phyloP scores from a whole-genome alignment of 106 monocot genomes.

The Dendrobium officinale region DNA sequence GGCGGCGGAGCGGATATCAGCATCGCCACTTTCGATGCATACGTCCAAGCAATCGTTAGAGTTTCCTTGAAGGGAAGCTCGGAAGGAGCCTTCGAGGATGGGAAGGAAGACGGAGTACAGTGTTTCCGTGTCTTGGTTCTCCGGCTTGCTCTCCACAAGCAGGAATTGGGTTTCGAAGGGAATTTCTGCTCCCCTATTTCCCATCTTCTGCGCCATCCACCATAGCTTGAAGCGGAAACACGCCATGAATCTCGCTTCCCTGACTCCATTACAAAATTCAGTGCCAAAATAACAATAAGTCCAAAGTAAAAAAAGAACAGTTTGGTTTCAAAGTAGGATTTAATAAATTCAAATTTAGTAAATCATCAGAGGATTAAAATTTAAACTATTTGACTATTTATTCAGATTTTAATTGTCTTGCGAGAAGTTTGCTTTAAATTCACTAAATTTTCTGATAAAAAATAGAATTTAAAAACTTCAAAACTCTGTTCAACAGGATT shows the following conservation, averaged over 20 bases:
- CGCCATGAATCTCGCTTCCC: slow-evolving; percentile 46
- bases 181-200: slow-evolving; percentile 37
- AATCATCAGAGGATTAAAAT: no score
- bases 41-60: slow-evolving; percentile 50
- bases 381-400: no score
- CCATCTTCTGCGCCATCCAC: slow-evolving; percentile 80
- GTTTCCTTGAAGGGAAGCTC: slow-evolving; percentile 71
- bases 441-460: no score
- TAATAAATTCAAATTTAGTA: no score
- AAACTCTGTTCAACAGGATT: no score
- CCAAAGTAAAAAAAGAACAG: no score
- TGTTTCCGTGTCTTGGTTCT: slow-evolving; percentile 11
- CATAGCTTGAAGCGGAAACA: slow-evolving; percentile 66
- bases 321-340: no score
- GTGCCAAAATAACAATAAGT: no score
- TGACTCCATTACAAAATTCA: slow-evolving; percentile 9
- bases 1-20: slow-evolving; percentile 13
- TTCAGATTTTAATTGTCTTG: no score
- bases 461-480: no score
- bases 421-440: no score
- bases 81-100: slow-evolving; percentile 64
- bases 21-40: slow-evolving; percentile 82
- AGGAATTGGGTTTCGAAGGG: slow-evolving; percentile 61
- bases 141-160: slow-evolving; percentile 40
- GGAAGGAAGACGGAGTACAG: slow-evolving; percentile 69